Evolutionary conservation across 306 rosid species (phyloP).

Genomic region (Prunus mongolica): DNA sequence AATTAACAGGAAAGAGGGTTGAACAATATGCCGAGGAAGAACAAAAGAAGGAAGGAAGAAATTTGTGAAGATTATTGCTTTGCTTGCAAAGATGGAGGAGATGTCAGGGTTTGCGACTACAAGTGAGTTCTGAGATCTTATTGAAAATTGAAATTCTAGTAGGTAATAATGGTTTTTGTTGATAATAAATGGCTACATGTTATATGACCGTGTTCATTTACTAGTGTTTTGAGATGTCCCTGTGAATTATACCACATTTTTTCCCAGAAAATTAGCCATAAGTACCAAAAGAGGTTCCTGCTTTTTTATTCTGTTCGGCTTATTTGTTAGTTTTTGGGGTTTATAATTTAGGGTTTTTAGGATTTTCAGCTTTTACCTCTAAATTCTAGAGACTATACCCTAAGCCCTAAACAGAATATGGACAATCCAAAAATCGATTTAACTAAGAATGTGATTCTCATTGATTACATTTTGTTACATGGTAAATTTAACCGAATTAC

Average conservation of each 20-base stretch:
- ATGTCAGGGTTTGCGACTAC: constrained; percentile 43
- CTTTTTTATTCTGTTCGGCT: not conserved
- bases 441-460: not conserved
- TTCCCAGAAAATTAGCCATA: not conserved
- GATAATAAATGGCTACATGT: not conserved
- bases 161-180: not conserved
- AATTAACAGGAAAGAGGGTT: not conserved
- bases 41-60: constrained; percentile 38
- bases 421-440: not conserved
- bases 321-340: not conserved
- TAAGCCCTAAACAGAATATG: not conserved
- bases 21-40: constrained; percentile 33
- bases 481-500: not conserved
- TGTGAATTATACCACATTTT: not conserved
- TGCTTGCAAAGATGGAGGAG: constrained; percentile 64
- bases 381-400: not conserved
- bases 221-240: not conserved
- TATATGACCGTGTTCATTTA: not conserved
- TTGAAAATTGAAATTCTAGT: too few species aligned
- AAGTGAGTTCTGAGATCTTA: constrained; percentile 25
- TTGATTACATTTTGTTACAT: not conserved
- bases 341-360: not conserved
- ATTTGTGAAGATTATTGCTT: constrained; percentile 57
- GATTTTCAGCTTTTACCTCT: not conserved
- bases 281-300: too few species aligned